Evolutionary conservation across 2,329 filamentous ascomycete genomes (phyloP).

Genomic region (Penicillium sp.): DNA sequence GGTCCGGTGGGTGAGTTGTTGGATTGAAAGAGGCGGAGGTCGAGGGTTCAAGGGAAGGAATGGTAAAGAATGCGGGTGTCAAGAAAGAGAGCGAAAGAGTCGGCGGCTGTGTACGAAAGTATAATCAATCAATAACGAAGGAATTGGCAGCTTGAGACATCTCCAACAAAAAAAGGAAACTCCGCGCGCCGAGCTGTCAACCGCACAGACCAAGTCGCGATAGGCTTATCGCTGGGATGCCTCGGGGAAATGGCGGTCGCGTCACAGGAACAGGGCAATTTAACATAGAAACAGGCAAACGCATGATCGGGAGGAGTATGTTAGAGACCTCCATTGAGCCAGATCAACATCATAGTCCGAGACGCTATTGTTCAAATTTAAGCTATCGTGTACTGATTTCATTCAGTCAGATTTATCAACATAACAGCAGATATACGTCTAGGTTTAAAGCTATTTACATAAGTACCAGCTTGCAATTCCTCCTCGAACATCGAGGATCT

Average conservation of each 20-base stretch:
- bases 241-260: not conserved
- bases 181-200: slow-evolving; percentile 3
- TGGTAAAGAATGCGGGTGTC: no score
- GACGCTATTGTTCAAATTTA: not conserved
- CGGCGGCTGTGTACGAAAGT: not conserved
- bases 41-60: not conserved
- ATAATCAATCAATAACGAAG: not conserved
- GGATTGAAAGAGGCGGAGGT: not conserved
- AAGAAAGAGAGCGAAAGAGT: not conserved
- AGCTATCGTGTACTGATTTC: not conserved
- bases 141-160: not conserved
- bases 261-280: not conserved
- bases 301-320: no score
- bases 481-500: not conserved
- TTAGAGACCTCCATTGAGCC: not conserved
- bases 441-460: not conserved
- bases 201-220: not conserved
- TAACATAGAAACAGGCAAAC: no score
- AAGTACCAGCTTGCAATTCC: not conserved
- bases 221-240: slow-evolving; percentile 9
- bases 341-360: not conserved
- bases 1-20: not conserved
- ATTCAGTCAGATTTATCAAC: not conserved
- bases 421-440: not conserved
- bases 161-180: not conserved